A percentile compares a stretch with the other conserved stretches of the same genome.
phyloP scores from a whole-genome alignment of 176 grass and related monocot genomes.

The Hordeum marinum region DNA sequence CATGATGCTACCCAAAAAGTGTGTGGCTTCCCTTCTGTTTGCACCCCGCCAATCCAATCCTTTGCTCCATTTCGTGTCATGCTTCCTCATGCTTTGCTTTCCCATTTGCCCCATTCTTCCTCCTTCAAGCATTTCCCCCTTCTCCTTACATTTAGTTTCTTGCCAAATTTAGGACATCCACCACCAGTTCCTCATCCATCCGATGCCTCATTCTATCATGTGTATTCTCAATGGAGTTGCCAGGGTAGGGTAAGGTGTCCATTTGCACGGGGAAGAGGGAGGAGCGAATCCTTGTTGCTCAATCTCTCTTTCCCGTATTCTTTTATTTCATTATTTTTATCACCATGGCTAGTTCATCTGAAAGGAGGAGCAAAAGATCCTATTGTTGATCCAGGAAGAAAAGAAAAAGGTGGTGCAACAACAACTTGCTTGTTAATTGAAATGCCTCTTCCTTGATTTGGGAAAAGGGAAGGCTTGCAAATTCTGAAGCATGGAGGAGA shows the following conservation, averaged over 20 bases:
- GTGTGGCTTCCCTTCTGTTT: constrained; percentile 37
- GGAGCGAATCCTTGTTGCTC: not conserved
- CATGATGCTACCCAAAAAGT: constrained; percentile 36
- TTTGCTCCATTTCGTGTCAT: constrained; percentile 16
- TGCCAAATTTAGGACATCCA: not conserved
- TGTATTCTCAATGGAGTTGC: constrained; percentile 12
- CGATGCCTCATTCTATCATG: not conserved
- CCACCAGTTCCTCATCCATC: not conserved
- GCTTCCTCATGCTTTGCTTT: constrained; percentile 26
- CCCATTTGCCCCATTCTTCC: constrained; percentile 20
- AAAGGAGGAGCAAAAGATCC: not conserved
- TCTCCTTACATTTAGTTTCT: not conserved
- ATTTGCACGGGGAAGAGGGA: constrained; percentile 32
- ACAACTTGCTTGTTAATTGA: not conserved
- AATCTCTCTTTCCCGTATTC: constrained; percentile 29
- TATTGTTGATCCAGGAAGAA: not conserved
- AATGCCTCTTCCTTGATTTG: not conserved
- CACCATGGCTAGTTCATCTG: not conserved
- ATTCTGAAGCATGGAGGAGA: constrained; percentile 50
- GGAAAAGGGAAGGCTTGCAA: not conserved
- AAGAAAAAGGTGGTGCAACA: not conserved
- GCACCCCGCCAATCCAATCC: not conserved
- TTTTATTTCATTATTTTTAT: not conserved
- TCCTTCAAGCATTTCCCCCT: not conserved
- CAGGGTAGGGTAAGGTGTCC: constrained; percentile 26